phyloP scores from a whole-genome alignment of 169 alveolate genomes.

The Cystoisospora suis region DNA sequence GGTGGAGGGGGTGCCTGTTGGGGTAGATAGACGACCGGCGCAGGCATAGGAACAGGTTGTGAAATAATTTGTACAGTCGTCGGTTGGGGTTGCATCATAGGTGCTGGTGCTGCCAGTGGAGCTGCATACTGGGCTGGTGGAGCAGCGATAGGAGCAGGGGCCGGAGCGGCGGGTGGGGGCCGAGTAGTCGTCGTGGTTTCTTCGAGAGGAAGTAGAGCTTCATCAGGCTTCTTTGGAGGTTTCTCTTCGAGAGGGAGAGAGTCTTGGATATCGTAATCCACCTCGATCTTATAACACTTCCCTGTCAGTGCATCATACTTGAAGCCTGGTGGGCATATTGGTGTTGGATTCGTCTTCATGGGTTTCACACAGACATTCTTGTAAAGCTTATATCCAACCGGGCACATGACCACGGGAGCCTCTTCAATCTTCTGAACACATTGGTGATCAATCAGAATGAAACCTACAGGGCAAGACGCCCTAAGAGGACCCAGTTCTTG shows the following conservation, averaged over 20 bases:
- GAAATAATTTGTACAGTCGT: slow-evolving; percentile 44
- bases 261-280: slow-evolving; percentile 26
- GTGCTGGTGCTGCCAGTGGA: slow-evolving; percentile 27
- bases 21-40: slow-evolving; percentile 54
- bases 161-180: slow-evolving; percentile 35
- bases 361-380: slow-evolving; percentile 45
- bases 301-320: slow-evolving; percentile 45
- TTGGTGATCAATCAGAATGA: slow-evolving; percentile 19
- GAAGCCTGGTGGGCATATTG: slow-evolving; percentile 49
- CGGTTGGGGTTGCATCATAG: slow-evolving; percentile 18
- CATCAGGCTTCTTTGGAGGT: slow-evolving; percentile 17
- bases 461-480: slow-evolving; percentile 36
- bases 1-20: slow-evolving; percentile 48
- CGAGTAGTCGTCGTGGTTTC: slow-evolving; percentile 57
- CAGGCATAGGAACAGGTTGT: slow-evolving; percentile 52
- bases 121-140: slow-evolving; percentile 21
- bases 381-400: slow-evolving; percentile 37
- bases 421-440: slow-evolving; percentile 37
- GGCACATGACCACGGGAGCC: slow-evolving; percentile 50
- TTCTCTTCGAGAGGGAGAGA: slow-evolving; percentile 8
- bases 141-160: neutral
- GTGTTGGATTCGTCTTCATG: slow-evolving; percentile 38
- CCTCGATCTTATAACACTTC: slow-evolving; percentile 39
- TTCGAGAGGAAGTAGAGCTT: slow-evolving; percentile 40
- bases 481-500: slow-evolving; percentile 34